Evolutionary conservation across 306 rosid genomes (phyloP).

Genomic region (Echinosophora koreensis): DNA sequence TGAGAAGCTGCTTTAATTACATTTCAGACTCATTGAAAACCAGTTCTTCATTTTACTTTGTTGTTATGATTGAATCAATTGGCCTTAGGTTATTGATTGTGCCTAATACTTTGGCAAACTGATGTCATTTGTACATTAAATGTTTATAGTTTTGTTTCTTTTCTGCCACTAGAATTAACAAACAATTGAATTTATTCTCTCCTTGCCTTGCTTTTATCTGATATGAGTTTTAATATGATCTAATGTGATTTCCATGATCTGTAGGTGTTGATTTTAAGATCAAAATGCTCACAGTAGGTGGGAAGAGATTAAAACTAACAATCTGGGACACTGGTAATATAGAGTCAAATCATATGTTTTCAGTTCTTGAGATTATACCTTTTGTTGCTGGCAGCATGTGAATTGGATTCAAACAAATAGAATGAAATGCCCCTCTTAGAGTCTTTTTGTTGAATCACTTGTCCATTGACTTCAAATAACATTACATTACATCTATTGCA

Average conservation of each 20-base stretch:
- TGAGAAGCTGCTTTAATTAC: conserved; percentile 4
- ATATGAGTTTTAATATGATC: conserved; percentile 29
- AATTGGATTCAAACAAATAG: conserved; percentile 30
- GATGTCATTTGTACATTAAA: conserved; percentile 5
- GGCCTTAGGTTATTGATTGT: not conserved
- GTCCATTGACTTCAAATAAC: conserved; percentile 39
- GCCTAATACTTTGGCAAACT: not conserved
- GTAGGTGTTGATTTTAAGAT: conserved; percentile 98
- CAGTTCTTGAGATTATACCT: conserved; percentile 4
- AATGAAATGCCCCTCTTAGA: conserved; percentile 13
- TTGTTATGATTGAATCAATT: not conserved
- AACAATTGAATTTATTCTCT: not conserved
- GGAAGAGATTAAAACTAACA: conserved; percentile 91
- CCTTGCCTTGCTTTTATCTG: conserved; percentile 28
- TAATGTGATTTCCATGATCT: conserved; percentile 27
- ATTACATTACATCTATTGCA: conserved; percentile 59
- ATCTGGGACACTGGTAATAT: conserved; percentile 96
- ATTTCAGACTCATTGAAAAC: not conserved
- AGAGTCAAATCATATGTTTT: conserved; percentile 31
- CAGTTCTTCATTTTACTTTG: conserved; percentile 7
- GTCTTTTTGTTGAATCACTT: conserved; percentile 48
- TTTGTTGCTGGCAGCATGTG: conserved; percentile 6
- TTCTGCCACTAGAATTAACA: conserved; percentile 2
- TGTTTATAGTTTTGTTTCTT: conserved; percentile 13
- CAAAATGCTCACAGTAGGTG: conserved; percentile 79